These are phyloP conservation scores for Alternaria arborescens DNA, from an alignment of 2,329 filamentous ascomycete species.

Conservation along the genomic window DNA sequence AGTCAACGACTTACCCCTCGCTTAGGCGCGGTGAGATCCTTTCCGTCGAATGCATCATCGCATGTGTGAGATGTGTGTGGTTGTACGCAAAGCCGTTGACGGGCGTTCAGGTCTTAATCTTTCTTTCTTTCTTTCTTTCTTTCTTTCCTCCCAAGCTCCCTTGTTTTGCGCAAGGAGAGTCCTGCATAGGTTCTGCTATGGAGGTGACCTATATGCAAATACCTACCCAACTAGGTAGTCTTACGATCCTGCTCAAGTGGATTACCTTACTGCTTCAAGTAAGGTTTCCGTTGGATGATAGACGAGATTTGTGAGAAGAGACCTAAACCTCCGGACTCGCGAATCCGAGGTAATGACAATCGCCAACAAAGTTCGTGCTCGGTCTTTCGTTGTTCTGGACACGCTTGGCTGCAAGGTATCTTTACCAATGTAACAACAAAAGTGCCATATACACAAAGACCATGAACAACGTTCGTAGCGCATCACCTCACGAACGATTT, in stretches of 20 bases:
- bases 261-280: not conserved
- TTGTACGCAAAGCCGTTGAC: not conserved
- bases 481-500: not conserved
- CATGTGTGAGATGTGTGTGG: not conserved
- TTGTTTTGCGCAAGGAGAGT: not conserved
- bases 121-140: not conserved
- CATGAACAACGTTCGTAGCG: not conserved
- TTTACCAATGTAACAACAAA: not conserved
- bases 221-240: not conserved
- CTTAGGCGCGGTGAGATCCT: not conserved
- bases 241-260: not conserved
- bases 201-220: not conserved
- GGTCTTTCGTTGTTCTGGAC: not conserved
- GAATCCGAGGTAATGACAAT: not conserved
- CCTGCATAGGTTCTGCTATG: not conserved
- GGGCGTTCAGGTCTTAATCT: not conserved
- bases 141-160: not conserved
- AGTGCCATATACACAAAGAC: not conserved
- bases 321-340: not conserved
- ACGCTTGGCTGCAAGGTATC: not conserved
- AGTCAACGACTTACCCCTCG: not conserved
- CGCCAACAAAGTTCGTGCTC: not conserved
- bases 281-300: slow-evolving; percentile 1
- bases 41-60: slow-evolving; percentile 6
- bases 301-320: not conserved